These are phyloP conservation scores for Panicum miliaceum DNA, from an alignment of 176 grass and related monocot species.

Conservation along the genomic window DNA sequence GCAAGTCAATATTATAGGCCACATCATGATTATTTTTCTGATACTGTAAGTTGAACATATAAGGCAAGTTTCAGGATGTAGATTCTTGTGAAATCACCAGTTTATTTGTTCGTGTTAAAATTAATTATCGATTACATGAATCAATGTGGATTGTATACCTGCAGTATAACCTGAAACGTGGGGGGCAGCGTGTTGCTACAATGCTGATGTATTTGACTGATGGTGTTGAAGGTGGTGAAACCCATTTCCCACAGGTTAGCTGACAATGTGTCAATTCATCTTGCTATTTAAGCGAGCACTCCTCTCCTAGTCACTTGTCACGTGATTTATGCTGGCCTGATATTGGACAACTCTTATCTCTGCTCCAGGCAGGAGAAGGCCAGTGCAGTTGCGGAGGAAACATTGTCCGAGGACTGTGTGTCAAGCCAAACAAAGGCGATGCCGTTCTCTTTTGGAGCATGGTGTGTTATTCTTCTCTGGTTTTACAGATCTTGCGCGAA, in stretches of 20 bases:
- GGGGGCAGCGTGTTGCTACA: slow-evolving; percentile 89
- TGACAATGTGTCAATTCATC: background rate
- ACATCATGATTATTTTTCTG: slow-evolving; percentile 95
- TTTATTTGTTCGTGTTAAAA: background rate
- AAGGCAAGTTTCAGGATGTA: slow-evolving; percentile 28
- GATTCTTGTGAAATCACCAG: slow-evolving; percentile 18
- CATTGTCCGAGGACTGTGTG: slow-evolving; percentile 66
- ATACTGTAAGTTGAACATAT: slow-evolving; percentile 72
- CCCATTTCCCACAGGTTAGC: slow-evolving; percentile 82
- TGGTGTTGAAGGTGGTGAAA: slow-evolving; percentile 96
- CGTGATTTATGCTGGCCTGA: background rate
- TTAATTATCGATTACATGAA: slow-evolving; percentile 7
- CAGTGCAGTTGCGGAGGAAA: slow-evolving; percentile 88
- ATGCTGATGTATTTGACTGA: slow-evolving; percentile 99
- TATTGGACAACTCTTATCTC: background rate
- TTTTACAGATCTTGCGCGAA: background rate
- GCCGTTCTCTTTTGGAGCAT: slow-evolving; percentile 96
- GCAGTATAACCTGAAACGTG: slow-evolving; percentile 82
- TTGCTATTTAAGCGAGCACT: background rate
- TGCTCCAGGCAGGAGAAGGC: slow-evolving; percentile 66
- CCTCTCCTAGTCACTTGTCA: background rate
- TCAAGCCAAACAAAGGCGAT: slow-evolving; percentile 95
- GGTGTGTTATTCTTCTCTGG: slow-evolving; percentile 44
- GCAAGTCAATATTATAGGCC: slow-evolving; percentile 73
- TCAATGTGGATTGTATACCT: slow-evolving; percentile 34